Percentiles rank a stretch among this genome's conserved stretches.
These are phyloP conservation scores for Hygrophorus pudorinus DNA, from an alignment of 768 basidiomycete genomes.

Conservation along the genomic window DNA sequence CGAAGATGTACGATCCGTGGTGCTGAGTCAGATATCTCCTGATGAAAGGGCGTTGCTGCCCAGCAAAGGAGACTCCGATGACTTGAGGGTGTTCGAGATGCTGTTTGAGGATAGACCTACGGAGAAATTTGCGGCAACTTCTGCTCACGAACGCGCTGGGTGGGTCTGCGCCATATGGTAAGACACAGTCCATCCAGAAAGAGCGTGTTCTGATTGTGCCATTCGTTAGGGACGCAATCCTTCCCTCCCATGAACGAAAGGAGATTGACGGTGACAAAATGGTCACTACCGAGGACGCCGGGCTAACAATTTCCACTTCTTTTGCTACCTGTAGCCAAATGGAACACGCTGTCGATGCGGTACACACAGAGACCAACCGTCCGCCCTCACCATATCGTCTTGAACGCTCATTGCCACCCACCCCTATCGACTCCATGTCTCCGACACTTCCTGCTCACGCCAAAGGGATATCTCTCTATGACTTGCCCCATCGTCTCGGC, in stretches of 20 bases:
- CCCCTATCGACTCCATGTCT: constrained; percentile 14
- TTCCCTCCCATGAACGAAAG: constrained; percentile 24
- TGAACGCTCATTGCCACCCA: constrained; percentile 23
- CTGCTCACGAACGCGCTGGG: constrained; percentile 52
- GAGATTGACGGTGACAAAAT: not conserved
- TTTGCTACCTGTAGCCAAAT: not conserved
- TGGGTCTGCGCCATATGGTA: constrained; percentile 76
- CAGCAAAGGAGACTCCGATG: constrained; percentile 22
- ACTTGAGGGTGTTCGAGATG: constrained; percentile 56
- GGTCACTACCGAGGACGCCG: not conserved
- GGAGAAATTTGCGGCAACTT: constrained; percentile 55
- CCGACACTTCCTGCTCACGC: constrained; percentile 5
- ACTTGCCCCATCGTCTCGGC: constrained; percentile 1
- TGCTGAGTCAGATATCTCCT: constrained; percentile 27
- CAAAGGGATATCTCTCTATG: not conserved
- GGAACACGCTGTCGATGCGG: too few species aligned
- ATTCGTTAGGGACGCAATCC: constrained; percentile 44
- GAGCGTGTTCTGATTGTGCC: not conserved
- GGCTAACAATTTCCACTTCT: not conserved
- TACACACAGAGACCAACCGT: not conserved
- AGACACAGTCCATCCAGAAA: constrained; percentile 10
- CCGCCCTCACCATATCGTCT: constrained; percentile 11
- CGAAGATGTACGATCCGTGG: constrained; percentile 54
- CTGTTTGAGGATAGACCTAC: constrained; percentile 38
- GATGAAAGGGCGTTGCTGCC: constrained; percentile 38